Conservation (phyloP, 208 protist genomes). For the Leishmania tropica region DNA sequence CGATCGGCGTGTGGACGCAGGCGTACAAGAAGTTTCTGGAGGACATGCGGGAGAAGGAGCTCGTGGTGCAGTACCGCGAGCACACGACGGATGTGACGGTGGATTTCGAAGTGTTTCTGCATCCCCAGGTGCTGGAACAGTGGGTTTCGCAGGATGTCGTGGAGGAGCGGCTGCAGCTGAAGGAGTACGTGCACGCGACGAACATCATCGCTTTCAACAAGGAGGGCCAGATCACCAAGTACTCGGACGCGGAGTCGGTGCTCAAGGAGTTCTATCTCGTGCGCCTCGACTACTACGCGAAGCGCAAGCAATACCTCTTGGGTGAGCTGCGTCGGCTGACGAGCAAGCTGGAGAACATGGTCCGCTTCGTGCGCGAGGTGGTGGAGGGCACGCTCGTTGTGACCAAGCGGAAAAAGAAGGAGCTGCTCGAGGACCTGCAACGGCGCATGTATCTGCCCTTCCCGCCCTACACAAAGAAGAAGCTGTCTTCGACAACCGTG, state of each 20-base stretch:
- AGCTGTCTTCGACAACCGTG: constrained; percentile 79
- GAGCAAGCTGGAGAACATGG: constrained; percentile 97
- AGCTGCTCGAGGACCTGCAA: constrained; percentile 94
- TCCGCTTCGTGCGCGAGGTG: constrained; percentile 98
- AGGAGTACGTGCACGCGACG: constrained; percentile 84
- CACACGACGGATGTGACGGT: constrained; percentile 98
- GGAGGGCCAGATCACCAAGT: constrained; percentile 95
- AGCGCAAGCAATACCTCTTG: constrained; percentile 95
- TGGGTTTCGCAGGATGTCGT: constrained; percentile 80
- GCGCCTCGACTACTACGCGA: constrained; percentile 96
- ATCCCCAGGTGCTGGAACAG: constrained; percentile 86
- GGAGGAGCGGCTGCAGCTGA: constrained; percentile 94
- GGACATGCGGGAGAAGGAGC: constrained; percentile 82
- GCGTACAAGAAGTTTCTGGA: constrained; percentile 96
- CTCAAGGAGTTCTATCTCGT: constrained; percentile 97
- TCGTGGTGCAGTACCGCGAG: constrained; percentile 96
- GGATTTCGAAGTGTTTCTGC: constrained; percentile 92
- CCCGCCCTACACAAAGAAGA: constrained; percentile 84
- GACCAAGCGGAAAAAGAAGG: constrained; percentile 90
- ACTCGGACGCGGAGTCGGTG: constrained; percentile 93
- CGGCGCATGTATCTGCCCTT: constrained; percentile 90
- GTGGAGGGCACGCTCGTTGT: constrained; percentile 95
- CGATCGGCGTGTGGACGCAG: constrained; percentile 97
- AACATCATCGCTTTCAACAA: constrained; percentile 99
- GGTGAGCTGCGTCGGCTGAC: constrained; percentile 83